A percentile compares a stretch with the other conserved stretches of the same genome.
phyloP scores from a whole-genome alignment of 2,329 filamentous ascomycete species.

The Pseudodiploospora longispora region DNA sequence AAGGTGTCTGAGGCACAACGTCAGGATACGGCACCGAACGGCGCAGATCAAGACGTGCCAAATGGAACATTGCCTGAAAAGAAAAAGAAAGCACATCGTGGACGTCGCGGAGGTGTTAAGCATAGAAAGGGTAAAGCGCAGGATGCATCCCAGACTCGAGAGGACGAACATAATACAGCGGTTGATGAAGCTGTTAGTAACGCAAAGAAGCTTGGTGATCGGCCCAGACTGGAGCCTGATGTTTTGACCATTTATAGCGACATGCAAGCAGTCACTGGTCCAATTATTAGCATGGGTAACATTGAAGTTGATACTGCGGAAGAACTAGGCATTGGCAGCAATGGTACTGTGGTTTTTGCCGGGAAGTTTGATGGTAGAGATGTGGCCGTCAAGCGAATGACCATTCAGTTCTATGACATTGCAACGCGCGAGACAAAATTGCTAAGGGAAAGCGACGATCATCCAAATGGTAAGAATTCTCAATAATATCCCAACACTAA shows the following conservation, averaged over 20 bases:
- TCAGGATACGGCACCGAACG: background rate
- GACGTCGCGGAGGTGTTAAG: constrained; percentile 63
- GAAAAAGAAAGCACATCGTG: constrained; percentile 62
- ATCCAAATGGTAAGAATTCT: constrained; percentile 60
- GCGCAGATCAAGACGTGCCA: background rate
- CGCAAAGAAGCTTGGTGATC: constrained; percentile 49
- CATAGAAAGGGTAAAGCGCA: constrained; percentile 52
- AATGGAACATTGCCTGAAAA: constrained; percentile 32
- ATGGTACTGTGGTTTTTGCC: constrained; percentile 92
- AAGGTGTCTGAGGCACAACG: background rate
- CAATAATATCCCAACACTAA: background rate
- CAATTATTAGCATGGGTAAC: constrained; percentile 53
- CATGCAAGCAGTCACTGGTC: constrained; percentile 51
- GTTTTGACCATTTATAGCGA: constrained; percentile 50
- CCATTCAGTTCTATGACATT: constrained; percentile 92
- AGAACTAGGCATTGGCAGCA: constrained; percentile 72
- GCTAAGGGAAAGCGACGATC: constrained; percentile 86
- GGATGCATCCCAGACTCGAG: constrained; percentile 41
- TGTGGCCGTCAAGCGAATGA: constrained; percentile 93
- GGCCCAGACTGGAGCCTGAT: constrained; percentile 51
- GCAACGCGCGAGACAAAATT: constrained; percentile 89
- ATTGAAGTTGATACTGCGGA: constrained; percentile 57
- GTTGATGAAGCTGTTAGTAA: constrained; percentile 56
- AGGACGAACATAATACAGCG: constrained; percentile 37
- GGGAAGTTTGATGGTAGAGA: constrained; percentile 90